These are phyloP conservation scores for Daedaleopsis nitida DNA, from an alignment of 768 basidiomycete species.

Conservation along the genomic window DNA sequence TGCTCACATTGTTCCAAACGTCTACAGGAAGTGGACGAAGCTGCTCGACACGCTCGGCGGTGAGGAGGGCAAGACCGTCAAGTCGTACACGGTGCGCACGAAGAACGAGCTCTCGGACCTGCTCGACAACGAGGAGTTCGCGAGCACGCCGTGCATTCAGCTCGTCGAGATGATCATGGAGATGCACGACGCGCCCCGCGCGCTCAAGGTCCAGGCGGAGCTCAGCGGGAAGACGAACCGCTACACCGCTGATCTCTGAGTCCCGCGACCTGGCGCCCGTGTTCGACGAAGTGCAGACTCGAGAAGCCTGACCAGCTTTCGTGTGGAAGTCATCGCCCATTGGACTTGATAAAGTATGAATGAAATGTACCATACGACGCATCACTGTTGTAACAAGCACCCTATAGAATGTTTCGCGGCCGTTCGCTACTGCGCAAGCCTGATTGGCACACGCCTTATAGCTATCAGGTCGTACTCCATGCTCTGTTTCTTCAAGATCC, in stretches of 20 bases:
- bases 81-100: slow-evolving; percentile 67
- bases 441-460: too few relatives aligned
- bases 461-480: too few relatives aligned
- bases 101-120: slow-evolving; percentile 69
- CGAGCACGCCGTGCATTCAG: slow-evolving; percentile 65
- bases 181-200: slow-evolving; percentile 68
- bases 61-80: slow-evolving; percentile 47
- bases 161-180: slow-evolving; percentile 83
- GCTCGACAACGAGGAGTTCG: slow-evolving; percentile 65
- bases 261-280: too few relatives aligned
- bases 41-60: slow-evolving; percentile 65
- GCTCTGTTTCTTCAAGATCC: too few relatives aligned
- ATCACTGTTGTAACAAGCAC: too few relatives aligned
- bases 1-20: neutral
- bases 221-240: slow-evolving; percentile 53
- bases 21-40: slow-evolving; percentile 59
- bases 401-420: too few relatives aligned
- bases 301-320: too few relatives aligned
- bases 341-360: too few relatives aligned
- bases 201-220: slow-evolving; percentile 58
- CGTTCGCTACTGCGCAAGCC: too few relatives aligned
- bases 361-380: too few relatives aligned
- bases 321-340: too few relatives aligned
- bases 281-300: too few relatives aligned
- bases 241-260: slow-evolving; percentile 31